These are phyloP conservation scores for Coemansia sp. DNA, from an alignment of 192 early-diverging fungal genomes.

Conservation along the genomic window DNA sequence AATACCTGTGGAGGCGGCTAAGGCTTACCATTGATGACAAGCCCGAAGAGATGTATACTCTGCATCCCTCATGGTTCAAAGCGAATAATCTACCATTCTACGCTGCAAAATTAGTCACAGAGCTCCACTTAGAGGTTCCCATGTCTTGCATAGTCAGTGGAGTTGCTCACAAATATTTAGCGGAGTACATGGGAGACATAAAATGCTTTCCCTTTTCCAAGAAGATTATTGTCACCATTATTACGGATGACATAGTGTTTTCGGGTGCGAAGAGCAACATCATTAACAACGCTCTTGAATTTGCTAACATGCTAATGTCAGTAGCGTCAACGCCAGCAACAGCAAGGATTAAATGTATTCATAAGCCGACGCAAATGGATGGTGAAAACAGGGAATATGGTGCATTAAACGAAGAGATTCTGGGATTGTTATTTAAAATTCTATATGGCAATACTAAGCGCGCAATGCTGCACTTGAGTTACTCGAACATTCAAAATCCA, in stretches of 20 bases:
- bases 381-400: neutral
- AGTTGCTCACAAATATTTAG: neutral
- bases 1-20: neutral
- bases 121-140: neutral
- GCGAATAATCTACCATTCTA: neutral
- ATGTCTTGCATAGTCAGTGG: neutral
- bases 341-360: neutral
- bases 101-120: neutral
- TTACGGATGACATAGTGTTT: neutral
- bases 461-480: neutral
- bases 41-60: neutral
- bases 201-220: neutral
- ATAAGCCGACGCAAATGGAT: neutral
- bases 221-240: neutral
- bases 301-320: neutral
- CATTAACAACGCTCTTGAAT: neutral
- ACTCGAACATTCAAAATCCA: neutral
- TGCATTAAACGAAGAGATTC: neutral
- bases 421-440: neutral
- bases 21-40: neutral
- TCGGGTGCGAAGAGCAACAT: neutral
- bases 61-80: neutral
- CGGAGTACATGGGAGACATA: neutral
- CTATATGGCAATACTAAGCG: neutral
- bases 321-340: neutral